Evolutionary conservation across 495 filamentous ascomycete species (phyloP).

Genomic region (Xanthoparmelia taractica): DNA sequence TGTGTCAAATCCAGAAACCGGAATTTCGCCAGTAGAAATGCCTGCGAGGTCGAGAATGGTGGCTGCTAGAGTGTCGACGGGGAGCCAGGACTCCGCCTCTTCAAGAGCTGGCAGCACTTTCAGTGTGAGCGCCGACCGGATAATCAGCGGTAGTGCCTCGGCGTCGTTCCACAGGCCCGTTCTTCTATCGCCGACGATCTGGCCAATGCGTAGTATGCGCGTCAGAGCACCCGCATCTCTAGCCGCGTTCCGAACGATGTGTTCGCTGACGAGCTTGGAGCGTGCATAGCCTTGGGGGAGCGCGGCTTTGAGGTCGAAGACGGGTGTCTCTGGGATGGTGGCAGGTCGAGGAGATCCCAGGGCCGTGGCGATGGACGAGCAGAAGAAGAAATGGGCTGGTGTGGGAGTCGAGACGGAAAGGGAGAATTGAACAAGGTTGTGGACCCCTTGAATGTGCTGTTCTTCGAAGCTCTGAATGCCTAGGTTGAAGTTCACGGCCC

Average conservation of each 20-base stretch:
- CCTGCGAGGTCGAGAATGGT: slow-evolving; percentile 42
- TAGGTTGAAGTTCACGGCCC: slow-evolving; percentile 21
- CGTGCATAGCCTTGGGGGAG: slow-evolving; percentile 50
- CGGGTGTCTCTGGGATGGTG: slow-evolving; percentile 38
- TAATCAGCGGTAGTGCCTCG: slow-evolving; percentile 50
- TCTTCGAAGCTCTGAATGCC: slow-evolving; percentile 26
- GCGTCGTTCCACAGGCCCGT: slow-evolving; percentile 52
- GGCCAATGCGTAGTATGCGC: slow-evolving; percentile 50
- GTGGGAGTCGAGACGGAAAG: slow-evolving; percentile 34
- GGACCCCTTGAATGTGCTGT: slow-evolving; percentile 40
- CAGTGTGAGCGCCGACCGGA: slow-evolving; percentile 45
- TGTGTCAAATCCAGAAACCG: slow-evolving; percentile 1
- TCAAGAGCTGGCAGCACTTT: slow-evolving; percentile 43
- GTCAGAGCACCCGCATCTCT: slow-evolving; percentile 33
- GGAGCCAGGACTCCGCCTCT: slow-evolving; percentile 45
- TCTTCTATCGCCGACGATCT: slow-evolving; percentile 47
- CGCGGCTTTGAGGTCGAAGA: slow-evolving; percentile 35
- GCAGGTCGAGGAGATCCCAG: slow-evolving; percentile 16
- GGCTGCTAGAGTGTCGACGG: slow-evolving; percentile 47
- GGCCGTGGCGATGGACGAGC: slow-evolving; percentile 42
- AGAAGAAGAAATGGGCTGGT: slow-evolving; percentile 46
- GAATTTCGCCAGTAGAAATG: slow-evolving; percentile 21
- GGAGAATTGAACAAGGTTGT: slow-evolving; percentile 49
- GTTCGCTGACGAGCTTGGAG: slow-evolving; percentile 51
- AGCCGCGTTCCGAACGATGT: slow-evolving; percentile 39